These are phyloP conservation scores for Paraphaeosphaeria minitans DNA, from an alignment of 2,329 filamentous ascomycete species.

Conservation along the genomic window DNA sequence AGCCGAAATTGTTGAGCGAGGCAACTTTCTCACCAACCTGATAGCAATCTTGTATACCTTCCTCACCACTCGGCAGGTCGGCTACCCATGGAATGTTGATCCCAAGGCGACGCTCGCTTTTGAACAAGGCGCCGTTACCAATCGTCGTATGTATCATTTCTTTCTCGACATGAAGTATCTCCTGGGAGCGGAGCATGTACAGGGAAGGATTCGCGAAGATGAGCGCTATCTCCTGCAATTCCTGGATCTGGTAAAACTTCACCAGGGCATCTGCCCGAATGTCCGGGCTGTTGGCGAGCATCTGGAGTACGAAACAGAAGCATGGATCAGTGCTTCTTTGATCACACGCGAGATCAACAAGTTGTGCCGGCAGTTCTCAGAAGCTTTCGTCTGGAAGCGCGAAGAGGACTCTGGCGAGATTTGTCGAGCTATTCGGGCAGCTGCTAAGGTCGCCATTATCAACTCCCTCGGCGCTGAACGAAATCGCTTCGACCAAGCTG, in stretches of 20 bases:
- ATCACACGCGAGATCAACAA: conserved; percentile 95
- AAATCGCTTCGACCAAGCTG: conserved; percentile 79
- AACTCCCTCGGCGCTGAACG: conserved; percentile 91
- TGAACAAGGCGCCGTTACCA: conserved; percentile 92
- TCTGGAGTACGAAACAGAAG: conserved; percentile 96
- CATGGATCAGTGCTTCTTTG: conserved; percentile 95
- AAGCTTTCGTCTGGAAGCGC: conserved; percentile 76
- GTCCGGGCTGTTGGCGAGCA: conserved; percentile 90
- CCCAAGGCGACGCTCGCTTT: conserved; percentile 87
- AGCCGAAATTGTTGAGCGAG: conserved; percentile 89
- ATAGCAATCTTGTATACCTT: conserved; percentile 98
- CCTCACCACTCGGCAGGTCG: conserved; percentile 92
- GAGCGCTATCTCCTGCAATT: conserved; percentile 91
- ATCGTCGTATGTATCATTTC: conserved; percentile 95
- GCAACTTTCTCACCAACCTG: conserved; percentile 93
- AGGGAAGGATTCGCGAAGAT: conserved; percentile 80
- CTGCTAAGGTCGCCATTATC: conserved; percentile 82
- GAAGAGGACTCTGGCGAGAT: conserved; percentile 70
- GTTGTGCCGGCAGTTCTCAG: conserved; percentile 84
- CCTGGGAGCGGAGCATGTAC: conserved; percentile 85
- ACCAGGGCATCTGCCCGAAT: conserved; percentile 97
- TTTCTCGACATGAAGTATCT: conserved; percentile 93
- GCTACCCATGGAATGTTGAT: conserved; percentile 87
- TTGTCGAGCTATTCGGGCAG: conserved; percentile 71
- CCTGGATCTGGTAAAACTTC: conserved; percentile 90